Evolutionary conservation across 176 grass and related monocot genomes (phyloP).

Genomic region (Alopecurus myosuroides): DNA sequence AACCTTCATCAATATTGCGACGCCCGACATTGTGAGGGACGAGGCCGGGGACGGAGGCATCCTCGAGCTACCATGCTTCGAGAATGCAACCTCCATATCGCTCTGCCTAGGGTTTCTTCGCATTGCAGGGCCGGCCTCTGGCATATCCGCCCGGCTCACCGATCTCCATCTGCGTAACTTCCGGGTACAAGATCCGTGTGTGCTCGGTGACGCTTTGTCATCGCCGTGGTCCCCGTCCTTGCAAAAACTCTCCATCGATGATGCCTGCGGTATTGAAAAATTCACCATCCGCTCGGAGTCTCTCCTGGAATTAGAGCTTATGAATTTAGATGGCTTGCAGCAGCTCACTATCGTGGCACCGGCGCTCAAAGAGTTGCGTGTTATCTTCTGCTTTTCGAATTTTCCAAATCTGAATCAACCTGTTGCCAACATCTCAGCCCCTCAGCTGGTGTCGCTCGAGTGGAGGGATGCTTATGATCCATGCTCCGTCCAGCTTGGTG

Average conservation of each 20-base stretch:
- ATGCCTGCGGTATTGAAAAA: background rate
- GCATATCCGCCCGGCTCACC: background rate
- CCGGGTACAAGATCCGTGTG: background rate
- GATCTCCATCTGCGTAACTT: background rate
- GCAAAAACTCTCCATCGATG: background rate
- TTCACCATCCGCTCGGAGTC: conserved; percentile 7
- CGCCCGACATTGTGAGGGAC: background rate
- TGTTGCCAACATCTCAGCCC: background rate
- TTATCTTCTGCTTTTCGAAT: background rate
- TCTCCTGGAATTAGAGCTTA: background rate
- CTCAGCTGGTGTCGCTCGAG: background rate
- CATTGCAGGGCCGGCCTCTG: background rate
- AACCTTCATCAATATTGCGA: background rate
- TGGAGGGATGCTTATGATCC: conserved; percentile 10
- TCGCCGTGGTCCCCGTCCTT: background rate
- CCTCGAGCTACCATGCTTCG: conserved; percentile 27
- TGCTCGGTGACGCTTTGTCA: background rate
- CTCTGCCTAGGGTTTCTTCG: background rate
- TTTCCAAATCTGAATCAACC: background rate
- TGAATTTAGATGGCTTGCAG: background rate
- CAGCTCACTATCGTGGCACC: conserved; percentile 7
- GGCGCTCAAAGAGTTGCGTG: background rate
- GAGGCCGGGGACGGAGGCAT: background rate
- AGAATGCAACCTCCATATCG: background rate
- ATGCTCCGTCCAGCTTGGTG: conserved; percentile 3